Conservation (phyloP, 495 filamentous ascomycete species). For the Penicillium bovifimosum region DNA sequence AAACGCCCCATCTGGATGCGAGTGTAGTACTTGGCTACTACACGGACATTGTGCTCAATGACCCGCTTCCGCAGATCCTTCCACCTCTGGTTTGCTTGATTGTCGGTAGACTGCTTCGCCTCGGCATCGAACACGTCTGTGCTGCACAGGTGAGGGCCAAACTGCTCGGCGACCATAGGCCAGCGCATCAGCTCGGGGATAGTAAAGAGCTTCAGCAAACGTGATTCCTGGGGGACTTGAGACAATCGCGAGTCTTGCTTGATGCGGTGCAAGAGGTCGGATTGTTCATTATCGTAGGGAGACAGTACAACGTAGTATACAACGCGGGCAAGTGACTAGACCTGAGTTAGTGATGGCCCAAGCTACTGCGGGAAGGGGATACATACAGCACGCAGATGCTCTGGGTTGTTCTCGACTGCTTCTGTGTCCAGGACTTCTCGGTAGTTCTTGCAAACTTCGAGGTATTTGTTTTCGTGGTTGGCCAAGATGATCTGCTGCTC, state of each 20-base stretch:
- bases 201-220: constrained; percentile 88
- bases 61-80: constrained; percentile 93
- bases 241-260: constrained; percentile 59
- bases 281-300: constrained; percentile 97
- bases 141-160: constrained; percentile 79
- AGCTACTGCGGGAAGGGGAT: not conserved
- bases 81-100: constrained; percentile 78
- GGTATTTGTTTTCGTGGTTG: constrained; percentile 94
- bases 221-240: constrained; percentile 65
- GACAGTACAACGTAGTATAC: constrained; percentile 97
- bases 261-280: constrained; percentile 91
- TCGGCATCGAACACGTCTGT: constrained; percentile 77
- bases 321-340: constrained; percentile 80
- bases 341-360: not conserved
- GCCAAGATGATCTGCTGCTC: constrained; percentile 91
- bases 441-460: constrained; percentile 96
- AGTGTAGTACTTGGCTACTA: constrained; percentile 97
- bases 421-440: constrained; percentile 92
- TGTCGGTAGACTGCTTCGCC: constrained; percentile 56
- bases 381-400: constrained; percentile 76
- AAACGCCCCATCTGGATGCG: constrained; percentile 87
- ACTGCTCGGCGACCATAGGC: constrained; percentile 82
- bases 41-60: constrained; percentile 97
- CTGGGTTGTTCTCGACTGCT: constrained; percentile 81
- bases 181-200: constrained; percentile 96